phyloP scores from a whole-genome alignment of 208 protist species.

The Trichomonas tenax region DNA sequence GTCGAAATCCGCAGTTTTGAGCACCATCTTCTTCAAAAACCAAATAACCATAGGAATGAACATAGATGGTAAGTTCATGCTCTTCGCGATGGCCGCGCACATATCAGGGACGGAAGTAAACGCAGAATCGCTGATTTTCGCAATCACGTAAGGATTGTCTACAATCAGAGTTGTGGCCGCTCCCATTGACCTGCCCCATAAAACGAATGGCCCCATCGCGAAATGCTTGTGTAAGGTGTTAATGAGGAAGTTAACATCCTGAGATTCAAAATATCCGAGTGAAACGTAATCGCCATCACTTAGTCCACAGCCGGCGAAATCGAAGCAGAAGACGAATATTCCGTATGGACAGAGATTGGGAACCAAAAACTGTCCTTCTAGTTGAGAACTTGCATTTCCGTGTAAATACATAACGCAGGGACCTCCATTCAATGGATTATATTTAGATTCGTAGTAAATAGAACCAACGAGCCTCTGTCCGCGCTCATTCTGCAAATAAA shows the following conservation, averaged over 20 bases:
- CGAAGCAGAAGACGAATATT: neutral
- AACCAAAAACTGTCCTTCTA: neutral
- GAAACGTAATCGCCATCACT: conserved; percentile 7
- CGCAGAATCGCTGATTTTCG: neutral
- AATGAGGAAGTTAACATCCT: neutral
- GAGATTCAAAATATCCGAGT: neutral
- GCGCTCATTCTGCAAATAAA: neutral
- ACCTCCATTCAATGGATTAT: neutral
- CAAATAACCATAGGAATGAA: neutral
- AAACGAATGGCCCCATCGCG: neutral
- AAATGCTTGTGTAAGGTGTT: neutral
- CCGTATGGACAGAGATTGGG: neutral
- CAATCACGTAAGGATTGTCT: neutral
- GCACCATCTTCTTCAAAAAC: neutral
- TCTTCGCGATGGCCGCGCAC: neutral
- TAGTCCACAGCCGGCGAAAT: neutral
- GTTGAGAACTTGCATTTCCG: neutral
- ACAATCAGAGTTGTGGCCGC: neutral
- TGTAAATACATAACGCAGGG: neutral
- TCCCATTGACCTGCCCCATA: neutral
- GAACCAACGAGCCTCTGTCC: neutral
- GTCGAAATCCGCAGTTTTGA: neutral
- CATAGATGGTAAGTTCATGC: neutral
- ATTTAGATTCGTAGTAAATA: neutral
- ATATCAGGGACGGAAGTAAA: neutral